These are phyloP conservation scores for Globisporangium uncinulatum DNA, from an alignment of 352 stramenopile species.

Conservation along the genomic window DNA sequence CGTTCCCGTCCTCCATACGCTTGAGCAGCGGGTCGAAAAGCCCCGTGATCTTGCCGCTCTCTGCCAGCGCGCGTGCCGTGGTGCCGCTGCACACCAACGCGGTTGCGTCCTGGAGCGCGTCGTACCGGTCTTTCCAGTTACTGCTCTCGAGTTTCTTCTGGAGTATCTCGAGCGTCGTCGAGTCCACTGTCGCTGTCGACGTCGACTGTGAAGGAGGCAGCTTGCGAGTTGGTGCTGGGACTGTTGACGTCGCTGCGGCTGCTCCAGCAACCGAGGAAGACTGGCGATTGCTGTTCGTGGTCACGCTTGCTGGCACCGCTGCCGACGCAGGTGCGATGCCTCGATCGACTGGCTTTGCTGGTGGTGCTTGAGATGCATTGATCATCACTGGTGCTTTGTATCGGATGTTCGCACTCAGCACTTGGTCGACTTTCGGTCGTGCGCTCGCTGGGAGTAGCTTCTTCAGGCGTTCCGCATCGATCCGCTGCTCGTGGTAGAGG, in stretches of 20 bases:
- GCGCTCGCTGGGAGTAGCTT: slow-evolving; percentile 35
- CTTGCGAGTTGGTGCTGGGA: neutral
- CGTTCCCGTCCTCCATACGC: slow-evolving; percentile 69
- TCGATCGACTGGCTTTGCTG: neutral
- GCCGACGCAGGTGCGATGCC: neutral
- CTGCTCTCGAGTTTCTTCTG: slow-evolving; percentile 49
- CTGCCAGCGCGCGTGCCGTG: slow-evolving; percentile 12
- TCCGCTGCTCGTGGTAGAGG: slow-evolving; percentile 27
- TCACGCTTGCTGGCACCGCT: neutral
- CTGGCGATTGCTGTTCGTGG: neutral
- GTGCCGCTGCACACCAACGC: slow-evolving; percentile 27
- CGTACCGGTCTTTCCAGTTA: slow-evolving; percentile 79
- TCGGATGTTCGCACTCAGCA: slow-evolving; percentile 22
- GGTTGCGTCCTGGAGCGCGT: slow-evolving; percentile 39
- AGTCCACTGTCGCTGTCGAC: slow-evolving; percentile 19
- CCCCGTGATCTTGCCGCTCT: slow-evolving; percentile 41
- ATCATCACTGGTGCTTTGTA: slow-evolving; percentile 18
- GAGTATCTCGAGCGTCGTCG: slow-evolving; percentile 31
- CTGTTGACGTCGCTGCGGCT: too few relatives aligned
- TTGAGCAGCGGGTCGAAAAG: slow-evolving; percentile 73
- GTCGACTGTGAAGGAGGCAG: neutral
- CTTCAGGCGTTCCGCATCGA: slow-evolving; percentile 48
- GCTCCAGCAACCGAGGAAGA: neutral
- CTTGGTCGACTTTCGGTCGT: slow-evolving; percentile 43
- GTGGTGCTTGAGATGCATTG: neutral